Evolutionary conservation across 2,329 filamentous ascomycete species (phyloP).

Genomic region (Botrytis medusae): DNA sequence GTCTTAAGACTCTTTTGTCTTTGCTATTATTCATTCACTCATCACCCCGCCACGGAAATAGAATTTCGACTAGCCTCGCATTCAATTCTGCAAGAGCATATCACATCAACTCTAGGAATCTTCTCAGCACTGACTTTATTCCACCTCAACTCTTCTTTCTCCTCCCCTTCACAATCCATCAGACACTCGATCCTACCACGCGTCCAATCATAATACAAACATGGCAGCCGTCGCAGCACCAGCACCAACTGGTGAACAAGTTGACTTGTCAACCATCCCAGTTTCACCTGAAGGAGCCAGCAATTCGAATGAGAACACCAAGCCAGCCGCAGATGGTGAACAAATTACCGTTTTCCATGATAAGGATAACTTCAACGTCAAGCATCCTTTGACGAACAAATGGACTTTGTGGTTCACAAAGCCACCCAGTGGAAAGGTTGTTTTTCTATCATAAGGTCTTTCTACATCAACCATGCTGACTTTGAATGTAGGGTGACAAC

Average conservation of each 20-base stretch:
- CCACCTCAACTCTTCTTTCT: not conserved
- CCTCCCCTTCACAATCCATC: slow-evolving; percentile 15
- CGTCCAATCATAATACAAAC: slow-evolving; percentile 21
- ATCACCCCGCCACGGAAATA: slow-evolving; percentile 16
- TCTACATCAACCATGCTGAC: slow-evolving; percentile 20
- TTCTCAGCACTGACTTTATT: slow-evolving; percentile 10
- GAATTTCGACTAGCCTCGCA: slow-evolving; percentile 22
- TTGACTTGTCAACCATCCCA: slow-evolving; percentile 67
- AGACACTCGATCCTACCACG: slow-evolving; percentile 7
- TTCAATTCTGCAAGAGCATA: slow-evolving; percentile 20
- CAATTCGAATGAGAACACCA: slow-evolving; percentile 47
- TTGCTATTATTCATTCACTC: slow-evolving; percentile 3
- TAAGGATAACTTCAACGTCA: slow-evolving; percentile 98
- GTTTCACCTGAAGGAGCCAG: slow-evolving; percentile 64
- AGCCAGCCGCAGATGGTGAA: slow-evolving; percentile 53
- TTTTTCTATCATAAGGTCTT: slow-evolving; percentile 9
- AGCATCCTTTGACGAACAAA: slow-evolving; percentile 94
- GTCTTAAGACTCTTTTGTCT: slow-evolving; percentile 1
- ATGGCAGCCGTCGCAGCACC: slow-evolving; percentile 36
- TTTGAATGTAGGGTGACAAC: slow-evolving; percentile 74
- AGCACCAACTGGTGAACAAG: slow-evolving; percentile 45
- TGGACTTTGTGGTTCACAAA: slow-evolving; percentile 99
- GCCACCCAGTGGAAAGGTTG: slow-evolving; percentile 90
- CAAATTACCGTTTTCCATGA: slow-evolving; percentile 95
- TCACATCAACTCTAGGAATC: slow-evolving; percentile 8